Evolutionary conservation across 345 rosid genomes (phyloP).

Genomic region (Theobroma cacao): DNA sequence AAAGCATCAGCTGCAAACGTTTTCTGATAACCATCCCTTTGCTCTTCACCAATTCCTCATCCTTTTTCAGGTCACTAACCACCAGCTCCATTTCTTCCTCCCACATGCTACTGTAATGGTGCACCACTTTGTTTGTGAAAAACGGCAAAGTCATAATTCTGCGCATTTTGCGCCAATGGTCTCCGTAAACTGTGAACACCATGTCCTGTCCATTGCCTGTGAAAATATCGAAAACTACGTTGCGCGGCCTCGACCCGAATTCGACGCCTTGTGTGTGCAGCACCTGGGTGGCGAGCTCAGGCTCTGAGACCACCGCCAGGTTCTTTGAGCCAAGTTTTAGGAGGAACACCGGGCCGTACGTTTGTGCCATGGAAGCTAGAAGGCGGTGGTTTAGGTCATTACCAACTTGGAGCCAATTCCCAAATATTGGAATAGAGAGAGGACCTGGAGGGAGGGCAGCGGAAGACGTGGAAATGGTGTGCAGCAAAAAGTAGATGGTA

Average conservation of each 20-base stretch:
- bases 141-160: slow-evolving; percentile 67
- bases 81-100: slow-evolving; percentile 58
- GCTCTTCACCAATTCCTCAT: slow-evolving; percentile 17
- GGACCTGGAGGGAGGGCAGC: slow-evolving; percentile 45
- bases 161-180: slow-evolving; percentile 68
- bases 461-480: slow-evolving; percentile 7
- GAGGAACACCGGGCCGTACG: slow-evolving; percentile 44
- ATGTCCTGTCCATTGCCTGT: slow-evolving; percentile 66
- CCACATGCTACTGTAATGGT: slow-evolving; percentile 49
- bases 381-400: slow-evolving; percentile 59
- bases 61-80: slow-evolving; percentile 36
- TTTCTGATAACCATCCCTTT: slow-evolving; percentile 46
- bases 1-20: slow-evolving; percentile 59
- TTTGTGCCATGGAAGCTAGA: slow-evolving; percentile 45
- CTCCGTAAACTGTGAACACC: slow-evolving; percentile 67
- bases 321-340: slow-evolving; percentile 50
- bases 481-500: background rate
- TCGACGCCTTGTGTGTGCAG: slow-evolving; percentile 61
- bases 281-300: slow-evolving; percentile 51
- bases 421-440: slow-evolving; percentile 46
- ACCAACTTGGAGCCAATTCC: slow-evolving; percentile 69
- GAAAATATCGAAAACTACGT: slow-evolving; percentile 61
- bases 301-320: slow-evolving; percentile 47
- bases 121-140: slow-evolving; percentile 64
- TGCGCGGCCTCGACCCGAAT: slow-evolving; percentile 62